Evolutionary conservation across 1,284 basidiomycete species (phyloP).

Genomic region (Amylostereum chailletii): DNA sequence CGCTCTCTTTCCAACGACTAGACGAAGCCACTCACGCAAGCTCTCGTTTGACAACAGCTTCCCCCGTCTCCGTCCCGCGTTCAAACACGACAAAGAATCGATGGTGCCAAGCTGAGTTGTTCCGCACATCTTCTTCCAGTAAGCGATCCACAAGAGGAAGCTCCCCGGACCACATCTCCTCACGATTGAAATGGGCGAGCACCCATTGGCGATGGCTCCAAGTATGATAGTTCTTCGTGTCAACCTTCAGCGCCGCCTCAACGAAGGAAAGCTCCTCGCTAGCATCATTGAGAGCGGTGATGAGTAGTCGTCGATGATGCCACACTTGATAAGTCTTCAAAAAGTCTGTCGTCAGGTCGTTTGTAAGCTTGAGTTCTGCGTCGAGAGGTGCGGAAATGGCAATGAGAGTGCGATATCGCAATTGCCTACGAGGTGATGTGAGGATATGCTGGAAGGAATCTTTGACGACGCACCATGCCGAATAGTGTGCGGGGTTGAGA

Average conservation of each 20-base stretch:
- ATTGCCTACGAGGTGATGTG: constrained; percentile 63
- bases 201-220: constrained; percentile 94
- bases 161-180: constrained; percentile 72
- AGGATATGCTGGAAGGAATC: not conserved
- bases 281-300: constrained; percentile 47
- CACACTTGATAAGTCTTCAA: constrained; percentile 96
- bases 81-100: constrained; percentile 89
- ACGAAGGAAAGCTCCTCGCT: constrained; percentile 74
- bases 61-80: constrained; percentile 51
- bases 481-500: constrained; percentile 89
- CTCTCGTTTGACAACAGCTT: constrained; percentile 54
- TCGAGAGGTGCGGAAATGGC: constrained; percentile 59
- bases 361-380: constrained; percentile 74
- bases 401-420: constrained; percentile 79
- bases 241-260: constrained; percentile 55
- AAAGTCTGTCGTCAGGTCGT: constrained; percentile 71
- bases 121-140: constrained; percentile 75
- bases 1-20: not conserved
- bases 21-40: constrained; percentile 44
- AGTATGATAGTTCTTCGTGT: constrained; percentile 94
- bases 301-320: constrained; percentile 88
- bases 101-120: constrained; percentile 99
- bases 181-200: constrained; percentile 71
- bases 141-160: constrained; percentile 71
- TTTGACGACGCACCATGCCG: constrained; percentile 72